Evolutionary conservation across 331 rosid species (phyloP).

Genomic region (Cucumis variabilis): DNA sequence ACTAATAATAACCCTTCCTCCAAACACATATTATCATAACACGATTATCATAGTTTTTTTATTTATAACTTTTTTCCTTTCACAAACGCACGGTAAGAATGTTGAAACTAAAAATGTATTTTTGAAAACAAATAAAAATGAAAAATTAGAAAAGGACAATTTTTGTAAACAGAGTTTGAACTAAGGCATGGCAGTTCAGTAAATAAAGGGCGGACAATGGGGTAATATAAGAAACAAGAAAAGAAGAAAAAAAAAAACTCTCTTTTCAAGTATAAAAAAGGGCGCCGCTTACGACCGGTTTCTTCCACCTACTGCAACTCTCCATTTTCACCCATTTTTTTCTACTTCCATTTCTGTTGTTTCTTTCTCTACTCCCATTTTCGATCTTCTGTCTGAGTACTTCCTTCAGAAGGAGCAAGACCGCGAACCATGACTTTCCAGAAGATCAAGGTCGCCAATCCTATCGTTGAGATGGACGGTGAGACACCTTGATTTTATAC

Average conservation of each 20-base stretch:
- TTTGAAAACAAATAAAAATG: too few relatives aligned
- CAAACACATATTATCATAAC: too few relatives aligned
- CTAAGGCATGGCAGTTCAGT: constrained; percentile 16
- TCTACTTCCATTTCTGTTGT: background rate
- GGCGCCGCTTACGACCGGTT: background rate
- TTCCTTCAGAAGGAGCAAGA: background rate
- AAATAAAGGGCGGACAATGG: background rate
- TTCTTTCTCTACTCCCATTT: background rate
- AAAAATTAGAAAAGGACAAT: background rate
- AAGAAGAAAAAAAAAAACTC: background rate
- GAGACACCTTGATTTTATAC: constrained; percentile 31
- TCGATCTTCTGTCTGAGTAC: background rate
- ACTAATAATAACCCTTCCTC: too few relatives aligned
- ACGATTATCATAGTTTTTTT: too few relatives aligned
- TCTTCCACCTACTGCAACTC: background rate
- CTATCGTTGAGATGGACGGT: constrained; percentile 99
- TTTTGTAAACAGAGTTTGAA: background rate
- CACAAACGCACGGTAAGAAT: too few relatives aligned
- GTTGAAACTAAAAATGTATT: too few relatives aligned
- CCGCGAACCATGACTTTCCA: constrained; percentile 61
- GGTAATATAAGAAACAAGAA: background rate
- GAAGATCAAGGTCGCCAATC: constrained; percentile 88
- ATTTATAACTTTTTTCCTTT: too few relatives aligned
- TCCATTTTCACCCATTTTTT: background rate
- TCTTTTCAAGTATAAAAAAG: background rate